Base-by-base conservation (phyloP, 768 basidiomycete genomes). In the Rhodotorula taiwanensis region DNA sequence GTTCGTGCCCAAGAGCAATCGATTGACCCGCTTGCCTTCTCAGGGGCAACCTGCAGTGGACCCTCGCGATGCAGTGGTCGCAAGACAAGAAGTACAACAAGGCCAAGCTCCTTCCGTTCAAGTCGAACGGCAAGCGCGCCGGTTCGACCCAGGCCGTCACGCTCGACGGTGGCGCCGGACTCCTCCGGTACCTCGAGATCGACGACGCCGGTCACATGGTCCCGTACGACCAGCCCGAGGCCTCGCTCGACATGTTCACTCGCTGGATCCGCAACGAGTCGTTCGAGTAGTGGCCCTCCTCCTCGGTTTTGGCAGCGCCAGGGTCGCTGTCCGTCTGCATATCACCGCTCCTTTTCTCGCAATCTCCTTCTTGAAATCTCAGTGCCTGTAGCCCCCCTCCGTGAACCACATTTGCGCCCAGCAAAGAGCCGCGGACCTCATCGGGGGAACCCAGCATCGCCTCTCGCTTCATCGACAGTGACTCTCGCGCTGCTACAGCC, bases 171-270 rank as follows among this genome's bases (percentile, higher is more conserved):
- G 58, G 58, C 25, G 82, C 60, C 7, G 67, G 67, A 28, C 28
- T 56, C 30, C 27, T 70, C 23, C 30, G 63, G 2, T 70, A 23
- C 43, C 39, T 62, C 25, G 80, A 80, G 44, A 80, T 94, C 39
- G 78, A 82, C 70, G 85, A 87, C 70, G 39, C 43, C 21, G 43
- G 58, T 16, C 52, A 58, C 45, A 58, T 62, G 55, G 56, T 56
- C 20, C 52, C 41, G n/a, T 39, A 9, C n/a, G 89, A 97, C 76
- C 89, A 93, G 73, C 87, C 91, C 2, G 87, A 88, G 72, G 91
- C 85, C 44, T 83, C 90, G 49, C 77, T 90, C 74, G 89, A 79
- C 64, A 76, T 80, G 72, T 76, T 81, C 67, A 68, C 71, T 15
- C 64, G 74, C 31, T 80, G 78, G 78, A 57, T 79, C 55, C 63